Conservation (phyloP, 1,139 yeast genomes). For the Meyerozyma athensensis region DNA sequence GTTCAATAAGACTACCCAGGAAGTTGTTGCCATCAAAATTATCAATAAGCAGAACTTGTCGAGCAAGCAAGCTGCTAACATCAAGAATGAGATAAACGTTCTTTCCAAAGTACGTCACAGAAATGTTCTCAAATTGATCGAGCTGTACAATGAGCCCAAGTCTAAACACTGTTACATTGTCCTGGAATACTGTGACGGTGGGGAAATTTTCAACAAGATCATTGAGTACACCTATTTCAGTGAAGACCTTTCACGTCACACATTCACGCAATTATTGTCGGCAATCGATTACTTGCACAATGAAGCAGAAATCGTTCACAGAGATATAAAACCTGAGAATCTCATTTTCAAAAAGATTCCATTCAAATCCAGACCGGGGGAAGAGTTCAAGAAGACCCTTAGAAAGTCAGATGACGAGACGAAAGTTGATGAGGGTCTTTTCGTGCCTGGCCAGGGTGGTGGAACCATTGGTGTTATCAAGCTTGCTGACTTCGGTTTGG, state of each 20-base stretch:
- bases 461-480: constrained; percentile 86
- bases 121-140: constrained; percentile 66
- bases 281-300: constrained; percentile 81
- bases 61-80: constrained; percentile 46
- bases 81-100: constrained; percentile 81
- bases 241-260: constrained; percentile 80
- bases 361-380: constrained; percentile 37
- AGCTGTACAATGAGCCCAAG: constrained; percentile 51
- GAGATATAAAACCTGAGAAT: constrained; percentile 95
- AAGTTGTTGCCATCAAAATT: constrained; percentile 75
- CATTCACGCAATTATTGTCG: constrained; percentile 76
- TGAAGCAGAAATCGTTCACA: constrained; percentile 75
- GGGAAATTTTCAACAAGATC: constrained; percentile 91
- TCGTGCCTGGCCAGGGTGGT: constrained; percentile 73
- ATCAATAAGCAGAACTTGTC: constrained; percentile 63
- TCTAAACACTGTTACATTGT: constrained; percentile 61
- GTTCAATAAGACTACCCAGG: constrained; percentile 37
- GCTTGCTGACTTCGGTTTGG: constrained; percentile 89
- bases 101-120: constrained; percentile 72
- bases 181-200: constrained; percentile 85
- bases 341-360: constrained; percentile 56
- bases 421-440: constrained; percentile 85
- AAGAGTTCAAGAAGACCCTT: constrained; percentile 36
- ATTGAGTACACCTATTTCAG: constrained; percentile 87
- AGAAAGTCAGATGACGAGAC: constrained; percentile 72